Conservation (phyloP, 2,329 filamentous ascomycete species). For the Tolypocladium endophyticum region DNA sequence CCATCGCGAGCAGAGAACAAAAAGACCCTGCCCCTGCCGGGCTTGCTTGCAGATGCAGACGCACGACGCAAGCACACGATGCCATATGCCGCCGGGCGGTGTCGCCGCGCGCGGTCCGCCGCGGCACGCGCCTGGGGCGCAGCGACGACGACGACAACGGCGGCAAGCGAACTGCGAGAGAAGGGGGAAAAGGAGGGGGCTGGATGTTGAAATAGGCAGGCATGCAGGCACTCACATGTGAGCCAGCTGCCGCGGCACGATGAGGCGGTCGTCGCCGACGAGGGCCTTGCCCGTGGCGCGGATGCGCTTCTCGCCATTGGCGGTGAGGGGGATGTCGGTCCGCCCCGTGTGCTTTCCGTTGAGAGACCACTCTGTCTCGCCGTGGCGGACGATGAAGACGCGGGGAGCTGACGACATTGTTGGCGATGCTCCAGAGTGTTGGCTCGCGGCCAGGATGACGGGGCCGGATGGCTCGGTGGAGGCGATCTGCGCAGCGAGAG, state of each 20-base stretch:
- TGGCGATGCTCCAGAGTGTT: background rate
- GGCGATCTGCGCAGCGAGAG: background rate
- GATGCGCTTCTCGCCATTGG: constrained; percentile 68
- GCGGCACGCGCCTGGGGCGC: background rate
- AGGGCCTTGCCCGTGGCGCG: constrained; percentile 71
- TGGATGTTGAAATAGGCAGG: background rate
- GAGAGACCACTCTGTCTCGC: constrained; percentile 92
- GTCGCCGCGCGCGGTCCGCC: background rate
- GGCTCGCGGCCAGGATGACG: background rate
- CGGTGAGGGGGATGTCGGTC: constrained; percentile 78
- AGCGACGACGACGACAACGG: background rate
- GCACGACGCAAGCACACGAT: background rate
- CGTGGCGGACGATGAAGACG: constrained; percentile 77
- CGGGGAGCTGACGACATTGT: constrained; percentile 44
- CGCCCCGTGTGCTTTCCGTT: constrained; percentile 74
- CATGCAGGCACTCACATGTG: constrained; percentile 55
- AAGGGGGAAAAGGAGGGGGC: background rate
- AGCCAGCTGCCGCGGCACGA: constrained; percentile 69
- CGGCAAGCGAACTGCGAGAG: background rate
- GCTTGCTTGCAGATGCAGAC: background rate
- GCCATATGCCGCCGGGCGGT: background rate
- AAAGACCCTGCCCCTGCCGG: background rate
- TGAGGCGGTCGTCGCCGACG: constrained; percentile 73
- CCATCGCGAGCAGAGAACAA: background rate
- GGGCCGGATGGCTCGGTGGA: background rate